Percentiles rank a stretch among this genome's conserved stretches.
These are phyloP conservation scores for Globisporangium rhizosaccharum DNA, from an alignment of 352 stramenopile species.

Conservation along the genomic window DNA sequence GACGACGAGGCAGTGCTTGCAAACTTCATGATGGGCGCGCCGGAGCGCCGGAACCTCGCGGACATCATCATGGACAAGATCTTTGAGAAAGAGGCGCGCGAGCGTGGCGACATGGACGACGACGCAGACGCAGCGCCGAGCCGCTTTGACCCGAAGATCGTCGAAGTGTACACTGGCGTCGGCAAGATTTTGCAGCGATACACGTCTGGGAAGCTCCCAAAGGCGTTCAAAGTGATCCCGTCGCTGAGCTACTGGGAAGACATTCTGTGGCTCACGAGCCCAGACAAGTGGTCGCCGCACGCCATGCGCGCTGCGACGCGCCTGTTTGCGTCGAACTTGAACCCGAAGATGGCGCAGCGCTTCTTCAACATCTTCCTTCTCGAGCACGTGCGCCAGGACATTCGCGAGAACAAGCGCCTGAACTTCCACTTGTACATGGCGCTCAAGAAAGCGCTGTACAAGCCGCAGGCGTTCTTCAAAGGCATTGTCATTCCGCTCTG, in stretches of 20 bases:
- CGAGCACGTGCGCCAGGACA: constrained; percentile 96
- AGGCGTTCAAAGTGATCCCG: constrained; percentile 99
- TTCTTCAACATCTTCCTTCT: constrained; percentile 99
- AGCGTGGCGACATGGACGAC: constrained; percentile 77
- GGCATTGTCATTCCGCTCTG: constrained; percentile 98
- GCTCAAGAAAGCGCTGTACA: constrained; percentile 99
- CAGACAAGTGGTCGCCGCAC: constrained; percentile 98
- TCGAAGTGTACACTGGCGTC: constrained; percentile 98
- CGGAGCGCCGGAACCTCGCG: constrained; percentile 90
- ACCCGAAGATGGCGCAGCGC: constrained; percentile 98
- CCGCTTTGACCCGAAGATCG: constrained; percentile 92
- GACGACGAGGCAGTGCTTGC: constrained; percentile 84
- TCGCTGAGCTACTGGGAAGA: constrained; percentile 98
- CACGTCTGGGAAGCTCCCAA: constrained; percentile 98
- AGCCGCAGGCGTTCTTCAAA: constrained; percentile 99
- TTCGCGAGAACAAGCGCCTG: constrained; percentile 95
- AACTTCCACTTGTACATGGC: constrained; percentile 99
- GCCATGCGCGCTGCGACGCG: constrained; percentile 96
- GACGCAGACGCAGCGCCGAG: constrained; percentile 44
- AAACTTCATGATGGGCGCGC: constrained; percentile 81
- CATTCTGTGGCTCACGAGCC: constrained; percentile 96
- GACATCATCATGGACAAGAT: constrained; percentile 99
- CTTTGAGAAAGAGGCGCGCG: constrained; percentile 91
- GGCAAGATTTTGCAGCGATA: constrained; percentile 97
- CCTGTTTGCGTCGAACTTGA: constrained; percentile 99